A percentile compares a stretch with the other conserved stretches of the same genome.
phyloP scores from a whole-genome alignment of 2,329 filamentous ascomycete species.

The Colletotrichum sp. region DNA sequence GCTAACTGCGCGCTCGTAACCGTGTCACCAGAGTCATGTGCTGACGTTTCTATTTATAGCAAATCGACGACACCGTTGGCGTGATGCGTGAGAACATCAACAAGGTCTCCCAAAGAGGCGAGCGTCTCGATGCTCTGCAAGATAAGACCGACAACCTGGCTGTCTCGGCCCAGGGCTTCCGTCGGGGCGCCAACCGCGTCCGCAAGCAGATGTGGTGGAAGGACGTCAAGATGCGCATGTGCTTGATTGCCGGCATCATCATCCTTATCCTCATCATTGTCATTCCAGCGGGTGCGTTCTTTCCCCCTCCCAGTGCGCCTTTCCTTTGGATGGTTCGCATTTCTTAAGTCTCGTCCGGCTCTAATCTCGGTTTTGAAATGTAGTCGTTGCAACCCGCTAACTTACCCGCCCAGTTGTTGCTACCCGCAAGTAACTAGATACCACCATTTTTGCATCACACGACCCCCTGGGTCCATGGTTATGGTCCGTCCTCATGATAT shows the following conservation, averaged over 20 bases:
- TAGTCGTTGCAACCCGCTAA: slow-evolving; percentile 42
- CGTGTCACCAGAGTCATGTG: slow-evolving; percentile 8
- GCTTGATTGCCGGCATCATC: slow-evolving; percentile 88
- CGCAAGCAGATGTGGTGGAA: slow-evolving; percentile 99
- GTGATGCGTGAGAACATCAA: slow-evolving; percentile 98
- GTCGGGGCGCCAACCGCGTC: slow-evolving; percentile 93
- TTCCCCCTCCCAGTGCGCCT: background rate
- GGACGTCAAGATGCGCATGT: slow-evolving; percentile 99
- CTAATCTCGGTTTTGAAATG: background rate
- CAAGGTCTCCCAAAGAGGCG: slow-evolving; percentile 92
- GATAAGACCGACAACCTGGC: slow-evolving; percentile 96
- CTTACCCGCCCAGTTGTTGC: slow-evolving; percentile 41
- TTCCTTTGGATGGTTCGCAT: slow-evolving; percentile 24
- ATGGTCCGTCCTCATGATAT: slow-evolving; percentile 18
- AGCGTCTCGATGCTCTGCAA: slow-evolving; percentile 84
- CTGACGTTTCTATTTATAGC: slow-evolving; percentile 55
- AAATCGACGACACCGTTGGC: slow-evolving; percentile 96
- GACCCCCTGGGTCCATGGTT: slow-evolving; percentile 25
- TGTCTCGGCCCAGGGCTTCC: slow-evolving; percentile 92
- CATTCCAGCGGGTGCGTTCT: slow-evolving; percentile 79
- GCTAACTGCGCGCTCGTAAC: background rate
- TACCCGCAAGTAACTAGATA: slow-evolving; percentile 40
- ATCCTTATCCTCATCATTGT: slow-evolving; percentile 93
- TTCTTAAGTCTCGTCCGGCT: background rate
- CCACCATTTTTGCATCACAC: slow-evolving; percentile 22